Conservation (phyloP, 257 asterid genomes). For the Prunella vulgaris region DNA sequence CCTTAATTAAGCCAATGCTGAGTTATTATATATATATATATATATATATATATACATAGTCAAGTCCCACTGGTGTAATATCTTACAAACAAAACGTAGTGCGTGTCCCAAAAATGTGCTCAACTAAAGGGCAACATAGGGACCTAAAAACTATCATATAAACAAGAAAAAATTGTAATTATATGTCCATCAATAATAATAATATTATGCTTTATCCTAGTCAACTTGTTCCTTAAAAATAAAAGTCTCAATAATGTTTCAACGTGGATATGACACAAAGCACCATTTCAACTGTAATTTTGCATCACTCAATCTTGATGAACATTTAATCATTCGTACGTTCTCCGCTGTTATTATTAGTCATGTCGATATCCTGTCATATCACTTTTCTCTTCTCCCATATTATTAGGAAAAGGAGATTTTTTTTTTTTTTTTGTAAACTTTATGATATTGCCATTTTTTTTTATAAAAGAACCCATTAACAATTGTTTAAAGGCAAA, state of each 20-base stretch:
- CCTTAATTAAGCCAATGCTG: too few relatives aligned
- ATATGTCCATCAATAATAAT: background rate
- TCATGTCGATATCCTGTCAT: background rate
- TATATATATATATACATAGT: too few relatives aligned
- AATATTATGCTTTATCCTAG: background rate
- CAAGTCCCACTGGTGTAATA: constrained; percentile 2
- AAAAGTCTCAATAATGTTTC: background rate
- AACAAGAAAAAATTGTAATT: background rate
- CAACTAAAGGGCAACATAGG: background rate
- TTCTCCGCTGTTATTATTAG: background rate
- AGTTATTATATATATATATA: too few relatives aligned
- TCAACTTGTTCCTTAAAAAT: background rate
- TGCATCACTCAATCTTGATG: background rate
- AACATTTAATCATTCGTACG: background rate
- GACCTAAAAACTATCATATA: background rate
- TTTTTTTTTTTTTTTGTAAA: background rate
- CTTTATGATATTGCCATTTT: background rate
- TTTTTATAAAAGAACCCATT: too few relatives aligned
- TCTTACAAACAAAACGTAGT: background rate
- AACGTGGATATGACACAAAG: background rate
- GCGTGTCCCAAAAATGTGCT: background rate
- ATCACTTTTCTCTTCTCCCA: background rate
- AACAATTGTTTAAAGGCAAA: too few relatives aligned
- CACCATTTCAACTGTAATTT: background rate
- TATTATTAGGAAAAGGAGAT: background rate